Base-by-base conservation (phyloP, 1,284 basidiomycete genomes). In the Ganoderma leucocontextum region DNA sequence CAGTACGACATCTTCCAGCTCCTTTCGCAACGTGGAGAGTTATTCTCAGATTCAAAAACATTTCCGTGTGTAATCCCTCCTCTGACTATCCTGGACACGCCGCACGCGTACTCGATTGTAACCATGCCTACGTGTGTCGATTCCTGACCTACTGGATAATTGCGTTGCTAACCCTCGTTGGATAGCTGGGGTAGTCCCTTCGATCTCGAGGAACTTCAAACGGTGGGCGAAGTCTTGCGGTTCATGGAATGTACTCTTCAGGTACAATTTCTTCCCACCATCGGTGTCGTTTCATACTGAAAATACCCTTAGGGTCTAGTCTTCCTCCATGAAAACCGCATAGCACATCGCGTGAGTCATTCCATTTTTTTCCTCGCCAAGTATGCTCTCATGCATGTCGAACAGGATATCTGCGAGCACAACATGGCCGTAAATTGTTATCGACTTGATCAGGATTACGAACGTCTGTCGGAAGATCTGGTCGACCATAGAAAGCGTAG, bases 61-160 rank as follows among this genome's bases (percentile, higher is more conserved):
- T 60, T 68, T 38, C 53, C 63, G 3, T 39, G 60, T n/a, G 52
- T 53, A 5, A 0, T 53, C 3, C 52, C 68, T 2, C 68, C 68
- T 1, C 3, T 57, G 5, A 39, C 15, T 5, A 69, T 70, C 4
- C 29, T 70, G 3, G 62, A 63, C 10, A 64, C 68, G 0, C 68
- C 62, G 10, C 38, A 61, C 39, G 10, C 47, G 10, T 66, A 57
- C 39, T 29, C 38, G 10, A 44, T 70, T 39, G 35, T 66, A 0
- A 52, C 47, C 2, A 70, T 65, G 69, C 69, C 69, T 0, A 62
- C 39, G 68, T 70, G 19, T 15, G 65, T 42, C 10, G 29, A 2
- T 19, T 49, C 47, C 12, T 4, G 3, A 49, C 15, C 2, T 2
- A 49, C 4, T 49, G n/a, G 8, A 2, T 49, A 9, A 49, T 8